Base-by-base conservation (phyloP, 2,329 filamentous ascomycete species). In the Trichoderma atrobrunneum region DNA sequence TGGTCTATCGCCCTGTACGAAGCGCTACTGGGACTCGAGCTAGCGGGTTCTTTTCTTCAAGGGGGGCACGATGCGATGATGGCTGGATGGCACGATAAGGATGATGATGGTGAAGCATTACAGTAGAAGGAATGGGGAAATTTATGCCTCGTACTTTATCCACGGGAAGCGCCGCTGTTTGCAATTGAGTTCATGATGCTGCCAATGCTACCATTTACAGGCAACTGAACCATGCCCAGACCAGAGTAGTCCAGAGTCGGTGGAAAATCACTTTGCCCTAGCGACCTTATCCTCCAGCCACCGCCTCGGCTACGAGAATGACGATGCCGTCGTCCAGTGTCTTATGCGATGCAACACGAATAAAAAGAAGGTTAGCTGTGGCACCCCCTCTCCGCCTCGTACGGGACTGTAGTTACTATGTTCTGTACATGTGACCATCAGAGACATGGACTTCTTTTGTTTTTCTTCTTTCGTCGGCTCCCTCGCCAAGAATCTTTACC, bases 31-130 rank as follows among this genome's bases (percentile, higher is more conserved):
- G 36, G 3, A 51, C 36, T 43, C 54, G 56, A 48, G 36, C 54
- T 48, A 60, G 39, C 36, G 34, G 48, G 36, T 10, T n/a, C 16
- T 51, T 48, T 21, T 61, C 26, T 62, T 54, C 66, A 61, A 39
- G 66, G 65, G 66, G 36, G 28, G 48, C 16, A 60, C 57, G n/a
- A 34, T 34, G 57, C 5, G 56, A 39, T 39, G 30, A 68, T 60
- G 65, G 65, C 51, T 60, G 43, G 66, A 70, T 70, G 65, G 65
- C 51, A 68, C 59, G 66, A 70, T 70, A 70, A 61, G 66, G 57
- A 70, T 54, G 66, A 21, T 36, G 61, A 61, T 57, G 57, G 36
- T 54, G 57, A 54, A 48, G 56, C n/a, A 34, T 18, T 59, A 3
- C 18, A 26, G 5, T 18, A 59, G 34, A 39, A n/a, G 16, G 16